Evolutionary conservation across 257 asterid species (phyloP).

Genomic region (Jasminum sambac): DNA sequence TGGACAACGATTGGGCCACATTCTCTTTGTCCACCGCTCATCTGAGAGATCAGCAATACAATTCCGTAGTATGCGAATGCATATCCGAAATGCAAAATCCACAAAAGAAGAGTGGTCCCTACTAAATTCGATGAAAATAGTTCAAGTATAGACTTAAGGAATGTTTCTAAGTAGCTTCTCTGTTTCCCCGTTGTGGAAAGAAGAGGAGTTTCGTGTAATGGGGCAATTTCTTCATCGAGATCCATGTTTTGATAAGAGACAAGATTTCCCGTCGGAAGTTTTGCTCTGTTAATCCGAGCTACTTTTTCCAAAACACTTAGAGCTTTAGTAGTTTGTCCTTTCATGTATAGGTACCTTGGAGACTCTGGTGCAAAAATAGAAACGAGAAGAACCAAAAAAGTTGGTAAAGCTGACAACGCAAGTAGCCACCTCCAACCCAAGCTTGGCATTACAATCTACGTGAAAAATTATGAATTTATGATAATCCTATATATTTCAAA

Average conservation of each 20-base stretch:
- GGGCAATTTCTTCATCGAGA: constrained; percentile 20
- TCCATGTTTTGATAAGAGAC: constrained; percentile 18
- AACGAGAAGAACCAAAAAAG: constrained; percentile 25
- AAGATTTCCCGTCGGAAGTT: constrained; percentile 26
- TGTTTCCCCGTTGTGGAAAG: constrained; percentile 6
- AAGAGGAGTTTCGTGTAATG: constrained; percentile 18
- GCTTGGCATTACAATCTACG: constrained; percentile 40
- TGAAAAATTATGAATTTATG: background rate
- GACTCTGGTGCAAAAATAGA: constrained; percentile 31
- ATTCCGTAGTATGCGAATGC: constrained; percentile 34
- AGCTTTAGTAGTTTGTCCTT: constrained; percentile 32
- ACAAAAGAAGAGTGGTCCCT: constrained; percentile 33
- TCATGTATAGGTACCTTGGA: constrained; percentile 34
- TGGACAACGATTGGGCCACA: constrained; percentile 13
- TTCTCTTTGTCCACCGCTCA: constrained; percentile 26
- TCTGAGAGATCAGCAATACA: constrained; percentile 28
- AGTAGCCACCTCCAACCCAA: constrained; percentile 51
- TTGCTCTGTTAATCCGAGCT: constrained; percentile 25
- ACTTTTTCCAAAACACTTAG: constrained; percentile 25
- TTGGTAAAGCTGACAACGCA: constrained; percentile 33
- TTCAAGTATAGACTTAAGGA: constrained; percentile 8
- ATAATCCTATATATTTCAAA: background rate
- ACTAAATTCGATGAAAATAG: constrained; percentile 27
- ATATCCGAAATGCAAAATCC: constrained; percentile 28
- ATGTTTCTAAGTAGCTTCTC: background rate